Evolutionary conservation across 1,139 yeast species (phyloP).

Genomic region (Meyerozyma guilliermondii): DNA sequence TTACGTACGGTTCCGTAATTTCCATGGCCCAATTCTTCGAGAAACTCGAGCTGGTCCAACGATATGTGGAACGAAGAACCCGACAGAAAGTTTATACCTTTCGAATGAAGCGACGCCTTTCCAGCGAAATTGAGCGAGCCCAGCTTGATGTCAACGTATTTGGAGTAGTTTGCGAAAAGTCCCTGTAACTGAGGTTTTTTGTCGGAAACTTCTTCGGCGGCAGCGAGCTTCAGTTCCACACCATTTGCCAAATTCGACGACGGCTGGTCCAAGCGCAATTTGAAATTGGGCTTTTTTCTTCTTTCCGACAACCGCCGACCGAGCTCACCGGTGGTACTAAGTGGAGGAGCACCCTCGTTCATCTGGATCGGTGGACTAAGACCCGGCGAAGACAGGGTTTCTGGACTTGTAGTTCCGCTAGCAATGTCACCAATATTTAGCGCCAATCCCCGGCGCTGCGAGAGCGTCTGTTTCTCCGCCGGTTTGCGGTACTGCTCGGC

Average conservation of each 20-base stretch:
- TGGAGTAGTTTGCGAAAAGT: constrained; percentile 74
- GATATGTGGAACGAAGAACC: constrained; percentile 87
- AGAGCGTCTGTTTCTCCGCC: constrained; percentile 42
- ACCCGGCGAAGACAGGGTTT: constrained; percentile 7
- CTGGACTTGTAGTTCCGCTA: constrained; percentile 5
- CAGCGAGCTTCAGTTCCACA: constrained; percentile 5
- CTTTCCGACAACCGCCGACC: constrained; percentile 34
- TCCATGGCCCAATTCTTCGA: constrained; percentile 89
- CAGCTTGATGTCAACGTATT: constrained; percentile 84
- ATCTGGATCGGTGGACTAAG: constrained; percentile 12
- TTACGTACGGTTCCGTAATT: constrained; percentile 94
- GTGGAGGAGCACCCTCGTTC: constrained; percentile 5
- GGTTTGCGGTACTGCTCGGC: constrained; percentile 9
- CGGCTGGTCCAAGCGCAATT: constrained; percentile 23
- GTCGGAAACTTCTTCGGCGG: neutral
- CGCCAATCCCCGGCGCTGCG: constrained; percentile 58
- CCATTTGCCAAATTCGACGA: constrained; percentile 6
- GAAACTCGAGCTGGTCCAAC: constrained; percentile 75
- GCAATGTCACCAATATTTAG: constrained; percentile 33
- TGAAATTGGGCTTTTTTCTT: constrained; percentile 35
- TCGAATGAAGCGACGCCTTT: constrained; percentile 84
- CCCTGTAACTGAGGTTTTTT: constrained; percentile 39
- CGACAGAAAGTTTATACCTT: constrained; percentile 85
- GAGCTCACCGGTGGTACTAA: constrained; percentile 30
- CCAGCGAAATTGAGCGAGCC: constrained; percentile 92